Base-by-base conservation (phyloP, 2,329 filamentous ascomycete species). In the Ophioceras dolichostomum region DNA sequence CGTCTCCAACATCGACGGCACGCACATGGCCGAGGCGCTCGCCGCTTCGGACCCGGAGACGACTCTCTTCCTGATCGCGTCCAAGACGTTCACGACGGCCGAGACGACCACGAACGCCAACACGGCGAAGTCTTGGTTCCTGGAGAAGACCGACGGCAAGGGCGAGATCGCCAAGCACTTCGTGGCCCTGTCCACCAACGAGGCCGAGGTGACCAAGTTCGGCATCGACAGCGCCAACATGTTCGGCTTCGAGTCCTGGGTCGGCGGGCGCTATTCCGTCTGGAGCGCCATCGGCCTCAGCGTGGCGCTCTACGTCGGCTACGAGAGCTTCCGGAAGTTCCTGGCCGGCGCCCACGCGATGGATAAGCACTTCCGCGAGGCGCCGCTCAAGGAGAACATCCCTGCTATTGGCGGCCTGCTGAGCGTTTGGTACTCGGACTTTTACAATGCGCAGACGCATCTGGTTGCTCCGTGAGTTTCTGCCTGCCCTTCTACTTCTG, bases 201-300 rank as follows among this genome's bases (percentile, higher is more conserved):
- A 89, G 65, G 60, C 68, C 38, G 89, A 96, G 68, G 91, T 98
- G 44, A 87, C 83, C 65, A 96, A 96, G 72, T 98, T 98, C 54
- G 91, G 91, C 47, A 98, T 98, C 54, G 89, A 96, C 67, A 81
- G 79, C 65, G 89, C 89, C 74, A 98, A 96, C 74, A 98, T 98
- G 91, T 98, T 98, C 56, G 88, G 87, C 52, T 98, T 98, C 59
- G 88, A 89, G 64, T 93, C 84, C 64, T 98, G 91, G 91, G 89
- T 96, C 37, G 91, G 91, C 59, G 91, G 91, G 40, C 83, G 91
- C 42, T 98, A 98, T 76, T 94, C 87, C 42, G 91, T 98, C 48
- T 98, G 91, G 91, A 94, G 87, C 49, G 91, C 91, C 59, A 98
- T 98, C 55, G 91, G 91, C 50, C 70, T 98, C 44, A 94, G 86